Base-by-base conservation (phyloP, 2,329 filamentous ascomycete genomes). In the Aspergillus sp. region DNA sequence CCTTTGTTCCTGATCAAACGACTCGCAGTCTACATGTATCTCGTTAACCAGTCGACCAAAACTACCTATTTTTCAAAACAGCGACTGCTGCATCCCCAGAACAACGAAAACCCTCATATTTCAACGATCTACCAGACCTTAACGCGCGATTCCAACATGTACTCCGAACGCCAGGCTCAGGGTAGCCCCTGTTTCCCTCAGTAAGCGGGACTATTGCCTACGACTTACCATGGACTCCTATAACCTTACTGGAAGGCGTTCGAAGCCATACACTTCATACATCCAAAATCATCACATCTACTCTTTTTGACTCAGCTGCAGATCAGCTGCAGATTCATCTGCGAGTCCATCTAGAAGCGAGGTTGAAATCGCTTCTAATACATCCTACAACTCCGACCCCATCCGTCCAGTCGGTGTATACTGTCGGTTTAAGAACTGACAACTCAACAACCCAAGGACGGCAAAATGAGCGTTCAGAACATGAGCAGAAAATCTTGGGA, bases 401-500 rank as follows among this genome's bases (percentile, higher is more conserved):
- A 18, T 22, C 26, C 22, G 11, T 20, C 13, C 2, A 11, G 22
- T 45, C 9, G 5, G 30, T 18, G 13, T 11, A 30, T 30, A 17
- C 24, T 30, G n/a, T 9, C 44, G 12, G 44, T n/a, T 48, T 24
- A 38, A 48, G 22, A 26, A 18, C 20, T 13, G 18, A 15, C 9
- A n/a, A 17, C 4, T 48, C 26, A 5, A 30, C 26, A 5, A 30
- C n/a, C 15, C 5, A 22, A 22, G 11, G 6, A 18, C 18, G 18
- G 17, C 57, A 64, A 59, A 51, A 74, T 74, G 71, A 66, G 66
- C 54, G 56, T 54, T 42, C 56, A 64, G 36, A 61, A 55, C 32
- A 59, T 64, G 53, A 65, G 66, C 59, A 66, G 64, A 58, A 66
- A 66, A 57, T 71, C 69, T 32, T 75, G 72, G 72, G 70, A 74